Evolutionary conservation across 768 basidiomycete species (phyloP), one percentile per base, ranked within the genome.

Genomic region (Lactarius hatsudake): DNA sequence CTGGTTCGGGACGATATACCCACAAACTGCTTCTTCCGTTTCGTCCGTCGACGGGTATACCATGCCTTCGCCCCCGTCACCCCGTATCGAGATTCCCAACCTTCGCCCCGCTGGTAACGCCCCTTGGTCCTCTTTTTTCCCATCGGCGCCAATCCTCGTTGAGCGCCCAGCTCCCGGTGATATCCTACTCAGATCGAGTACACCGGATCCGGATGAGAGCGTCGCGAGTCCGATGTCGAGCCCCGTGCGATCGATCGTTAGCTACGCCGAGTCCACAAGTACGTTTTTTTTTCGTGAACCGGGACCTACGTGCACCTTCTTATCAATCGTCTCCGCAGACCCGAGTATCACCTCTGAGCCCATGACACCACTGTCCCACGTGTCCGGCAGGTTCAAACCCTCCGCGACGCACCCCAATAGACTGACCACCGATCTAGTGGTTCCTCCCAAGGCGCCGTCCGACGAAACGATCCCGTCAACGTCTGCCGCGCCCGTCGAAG

Each of bases 91-190:
- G 8, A 8, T 54, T 13, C 66, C 62, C 34, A 3, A 40, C 10
- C 20, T 53, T 58, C 61, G 17, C 38, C 40, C 66, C 13, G 32
- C 42, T 9, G 61, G 63, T 23, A 5, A 48, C 26, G 32, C 54
- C 20, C 61, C 30, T 9, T 67, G 66, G 61, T 63, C 66, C 7
- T 67, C 66, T 1, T 48, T 67, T 20, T 67, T 67, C 42, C 66
- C 66, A 2, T 59, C 66, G 42, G 62, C 62, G 2, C 66, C 66
- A 15, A 51, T 67, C 15, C 28, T 62, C 12, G 38, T 63, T 26
- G 64, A 65, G 30, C 61, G 45, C 12, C 30, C 30, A 2, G 18
- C 40, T 28, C 57, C 12, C 9, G 30, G 23, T 23, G 30, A 26
- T 23, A n/a, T 2, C n/a, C n/a, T n/a, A n/a, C n/a, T n/a, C 57